Conservation (phyloP, 176 grass and related monocot species). For the Lolium multiflorum region DNA sequence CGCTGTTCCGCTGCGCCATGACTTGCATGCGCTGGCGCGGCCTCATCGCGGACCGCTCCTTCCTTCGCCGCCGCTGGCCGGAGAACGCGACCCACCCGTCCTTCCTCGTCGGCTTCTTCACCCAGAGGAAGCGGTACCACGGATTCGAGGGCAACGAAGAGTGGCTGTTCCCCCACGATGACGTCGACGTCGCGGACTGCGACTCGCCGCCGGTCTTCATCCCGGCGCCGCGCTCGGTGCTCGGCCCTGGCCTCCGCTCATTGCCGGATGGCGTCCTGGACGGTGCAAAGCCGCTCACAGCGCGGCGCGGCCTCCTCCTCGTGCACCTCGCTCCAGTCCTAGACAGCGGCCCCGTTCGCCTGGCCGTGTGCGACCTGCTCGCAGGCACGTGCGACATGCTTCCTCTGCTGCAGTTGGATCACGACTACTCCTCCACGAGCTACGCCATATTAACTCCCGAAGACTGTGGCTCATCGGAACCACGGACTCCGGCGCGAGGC, state of each 20-base stretch:
- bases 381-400: not conserved
- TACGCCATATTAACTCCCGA: not conserved
- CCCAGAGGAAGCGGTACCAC: not conserved
- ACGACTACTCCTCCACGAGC: not conserved
- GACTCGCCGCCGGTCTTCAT: not conserved
- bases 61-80: not conserved
- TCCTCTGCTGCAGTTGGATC: not conserved
- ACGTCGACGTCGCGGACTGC: not conserved
- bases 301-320: not conserved
- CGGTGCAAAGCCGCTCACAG: not conserved
- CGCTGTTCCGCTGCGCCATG: slow-evolving; percentile 1
- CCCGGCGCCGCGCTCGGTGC: not conserved
- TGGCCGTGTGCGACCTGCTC: not conserved
- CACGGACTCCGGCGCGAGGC: not conserved
- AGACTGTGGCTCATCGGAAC: not conserved
- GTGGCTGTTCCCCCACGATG: not conserved
- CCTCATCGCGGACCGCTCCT: not conserved
- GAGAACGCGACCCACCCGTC: not conserved
- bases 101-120: slow-evolving; percentile 6
- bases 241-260: not conserved
- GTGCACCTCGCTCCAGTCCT: not conserved
- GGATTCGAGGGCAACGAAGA: not conserved
- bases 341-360: too few relatives aligned
- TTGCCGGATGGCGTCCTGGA: not conserved
- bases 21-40: not conserved